Percentiles rank a stretch among this genome's conserved stretches.
phyloP scores from a whole-genome alignment of 1,284 basidiomycete species.

The Mycena sp. region DNA sequence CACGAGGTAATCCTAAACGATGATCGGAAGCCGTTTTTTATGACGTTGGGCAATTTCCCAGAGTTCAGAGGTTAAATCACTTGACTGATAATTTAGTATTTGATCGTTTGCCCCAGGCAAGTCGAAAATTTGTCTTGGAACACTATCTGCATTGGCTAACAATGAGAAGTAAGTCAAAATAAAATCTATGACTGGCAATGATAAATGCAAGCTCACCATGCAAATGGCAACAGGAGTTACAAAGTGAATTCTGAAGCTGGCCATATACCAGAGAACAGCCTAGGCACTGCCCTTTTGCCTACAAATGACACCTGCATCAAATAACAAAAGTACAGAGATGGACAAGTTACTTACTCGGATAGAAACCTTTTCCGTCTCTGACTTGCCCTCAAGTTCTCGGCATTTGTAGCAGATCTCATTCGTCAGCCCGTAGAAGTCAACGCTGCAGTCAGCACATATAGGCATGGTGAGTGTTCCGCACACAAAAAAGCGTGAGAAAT shows the following conservation, averaged over 20 bases:
- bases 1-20: not conserved
- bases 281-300: slow-evolving; percentile 8
- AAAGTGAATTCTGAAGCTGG: slow-evolving; percentile 9
- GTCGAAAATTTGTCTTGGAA: slow-evolving; percentile 1
- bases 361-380: not conserved
- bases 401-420: slow-evolving; percentile 1
- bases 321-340: not conserved
- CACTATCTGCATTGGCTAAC: not conserved
- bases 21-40: not conserved
- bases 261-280: not conserved
- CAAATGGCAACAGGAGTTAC: not conserved
- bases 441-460: not conserved
- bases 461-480: not conserved
- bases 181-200: not conserved
- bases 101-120: slow-evolving; percentile 1
- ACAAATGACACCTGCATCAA: not conserved
- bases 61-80: not conserved
- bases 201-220: not conserved
- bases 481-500: not conserved
- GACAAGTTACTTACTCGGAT: not conserved
- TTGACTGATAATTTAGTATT: not conserved
- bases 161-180: not conserved
- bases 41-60: not conserved
- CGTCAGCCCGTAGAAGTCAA: not conserved
- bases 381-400: not conserved